Base-by-base conservation (phyloP, 2,329 filamentous ascomycete genomes). In the Colletotrichum spinosum region DNA sequence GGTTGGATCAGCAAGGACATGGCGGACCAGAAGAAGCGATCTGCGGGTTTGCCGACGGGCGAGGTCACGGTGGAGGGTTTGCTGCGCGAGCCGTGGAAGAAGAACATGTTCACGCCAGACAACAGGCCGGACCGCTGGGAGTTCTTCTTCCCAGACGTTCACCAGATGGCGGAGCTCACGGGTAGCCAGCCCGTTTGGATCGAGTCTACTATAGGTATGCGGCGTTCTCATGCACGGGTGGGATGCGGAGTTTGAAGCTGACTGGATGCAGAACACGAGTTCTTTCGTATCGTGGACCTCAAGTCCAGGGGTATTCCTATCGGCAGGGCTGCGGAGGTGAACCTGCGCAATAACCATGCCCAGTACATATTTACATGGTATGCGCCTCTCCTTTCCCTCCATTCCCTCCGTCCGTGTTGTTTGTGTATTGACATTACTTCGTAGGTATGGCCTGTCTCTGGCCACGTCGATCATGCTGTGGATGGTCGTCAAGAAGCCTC, bases 291-390 rank as follows among this genome's bases (percentile, higher is more conserved):
- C 68, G 90, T 93, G 74, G 89, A 94, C 72, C 88, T 93, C 74
- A 87, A 92, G 74, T 84, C 86, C 12, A 92, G 91, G 72, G 96
- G 96, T 35, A 90, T 97, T 65, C 96, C 96, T 2, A 95, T 97
- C 75, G 96, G 94, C 12, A 87, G 95, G 74, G 82, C 93, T 7
- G 87, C 96, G 5, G 93, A 97, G 79, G 94, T 99, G 67, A 97
- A 97, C 76, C 82, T 99, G 74, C 88, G 93, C 76, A 99, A 99
- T 77, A 98, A 97, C 79, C 96, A 99, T 79, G 90, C 93, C 69
- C 96, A 98, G 83, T 99, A 99, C 79, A 99, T 99, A 71, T 96
- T 97, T 78, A 99, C 96, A 70, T 99, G 96, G 96, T 98, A 88
- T 74, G 63, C 17, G 33, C 15, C 6, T 11, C 12, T 51, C 42